These are phyloP conservation scores for Cenchrus purpureus DNA, from an alignment of 176 grass and related monocot genomes.

Conservation along the genomic window DNA sequence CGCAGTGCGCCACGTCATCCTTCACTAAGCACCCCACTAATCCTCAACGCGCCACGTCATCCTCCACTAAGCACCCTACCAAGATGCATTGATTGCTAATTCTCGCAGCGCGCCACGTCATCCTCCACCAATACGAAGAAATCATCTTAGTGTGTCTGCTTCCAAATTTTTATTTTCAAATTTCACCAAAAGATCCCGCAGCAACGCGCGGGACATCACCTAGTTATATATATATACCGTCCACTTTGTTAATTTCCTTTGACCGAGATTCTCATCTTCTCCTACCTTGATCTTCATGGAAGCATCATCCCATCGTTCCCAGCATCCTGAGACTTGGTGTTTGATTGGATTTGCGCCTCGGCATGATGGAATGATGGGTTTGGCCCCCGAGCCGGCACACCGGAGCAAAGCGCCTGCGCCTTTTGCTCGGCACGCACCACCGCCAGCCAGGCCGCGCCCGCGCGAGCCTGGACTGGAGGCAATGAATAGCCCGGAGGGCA, in stretches of 20 bases:
- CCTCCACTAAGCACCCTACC: too few relatives aligned
- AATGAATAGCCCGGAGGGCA: slow-evolving; percentile 66
- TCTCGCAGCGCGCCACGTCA: too few relatives aligned
- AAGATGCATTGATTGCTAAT: too few relatives aligned
- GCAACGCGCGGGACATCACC: too few relatives aligned
- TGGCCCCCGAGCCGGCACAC: neutral
- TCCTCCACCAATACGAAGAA: too few relatives aligned
- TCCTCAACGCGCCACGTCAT: too few relatives aligned
- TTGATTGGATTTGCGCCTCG: neutral
- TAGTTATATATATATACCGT: too few relatives aligned
- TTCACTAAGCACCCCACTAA: too few relatives aligned
- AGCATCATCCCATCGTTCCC: slow-evolving; percentile 7
- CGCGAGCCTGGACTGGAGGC: slow-evolving; percentile 35
- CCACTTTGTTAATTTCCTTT: slow-evolving; percentile 27
- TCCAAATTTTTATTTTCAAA: too few relatives aligned
- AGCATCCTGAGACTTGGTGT: neutral
- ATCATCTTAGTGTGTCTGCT: too few relatives aligned
- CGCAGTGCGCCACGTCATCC: too few relatives aligned
- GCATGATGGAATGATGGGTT: slow-evolving; percentile 48
- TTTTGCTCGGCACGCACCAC: slow-evolving; percentile 38
- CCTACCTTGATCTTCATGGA: neutral
- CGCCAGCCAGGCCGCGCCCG: neutral
- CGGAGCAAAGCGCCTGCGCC: slow-evolving; percentile 39
- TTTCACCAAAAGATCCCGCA: too few relatives aligned
- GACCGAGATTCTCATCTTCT: neutral